Percentiles rank a stretch among this genome's conserved stretches.
phyloP scores from a whole-genome alignment of 805 yeast species.

The Kodamaea neixiangensis region DNA sequence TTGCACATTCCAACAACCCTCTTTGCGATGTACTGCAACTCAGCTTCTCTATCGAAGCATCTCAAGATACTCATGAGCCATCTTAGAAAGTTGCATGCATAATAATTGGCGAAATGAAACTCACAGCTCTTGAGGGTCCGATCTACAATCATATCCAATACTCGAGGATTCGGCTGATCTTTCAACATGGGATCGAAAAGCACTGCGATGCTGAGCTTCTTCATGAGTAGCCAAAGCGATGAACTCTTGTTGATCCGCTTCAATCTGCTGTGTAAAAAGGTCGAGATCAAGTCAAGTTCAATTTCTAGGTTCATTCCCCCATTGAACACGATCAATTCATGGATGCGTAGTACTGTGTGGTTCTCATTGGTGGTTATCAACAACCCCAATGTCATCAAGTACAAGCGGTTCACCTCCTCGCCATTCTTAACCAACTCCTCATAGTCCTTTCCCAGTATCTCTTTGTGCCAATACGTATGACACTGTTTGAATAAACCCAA shows the following conservation, averaged over 20 bases:
- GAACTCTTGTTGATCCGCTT: constrained; percentile 42
- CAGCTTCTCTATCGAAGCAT: background rate
- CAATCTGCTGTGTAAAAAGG: constrained; percentile 31
- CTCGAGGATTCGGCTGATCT: background rate
- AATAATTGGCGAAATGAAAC: constrained; percentile 41
- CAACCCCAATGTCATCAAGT: constrained; percentile 35
- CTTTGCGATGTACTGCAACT: background rate
- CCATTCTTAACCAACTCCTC: background rate
- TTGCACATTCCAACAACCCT: constrained; percentile 11
- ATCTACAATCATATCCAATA: constrained; percentile 10
- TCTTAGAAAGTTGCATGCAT: constrained; percentile 33
- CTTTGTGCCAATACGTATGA: constrained; percentile 31
- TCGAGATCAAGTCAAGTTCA: constrained; percentile 34
- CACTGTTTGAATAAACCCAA: constrained; percentile 33
- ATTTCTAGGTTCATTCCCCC: background rate
- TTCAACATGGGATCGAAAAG: constrained; percentile 8
- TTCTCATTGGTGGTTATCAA: constrained; percentile 42
- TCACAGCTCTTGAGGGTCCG: constrained; percentile 31
- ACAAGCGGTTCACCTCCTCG: constrained; percentile 17
- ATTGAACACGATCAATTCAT: constrained; percentile 20
- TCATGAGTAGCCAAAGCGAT: constrained; percentile 37
- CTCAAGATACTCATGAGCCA: constrained; percentile 27
- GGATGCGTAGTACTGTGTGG: constrained; percentile 31
- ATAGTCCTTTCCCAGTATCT: constrained; percentile 1
- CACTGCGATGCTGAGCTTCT: constrained; percentile 22